These are phyloP conservation scores for Phytopythium sindhum DNA, from an alignment of 352 stramenopile genomes.

Conservation along the genomic window DNA sequence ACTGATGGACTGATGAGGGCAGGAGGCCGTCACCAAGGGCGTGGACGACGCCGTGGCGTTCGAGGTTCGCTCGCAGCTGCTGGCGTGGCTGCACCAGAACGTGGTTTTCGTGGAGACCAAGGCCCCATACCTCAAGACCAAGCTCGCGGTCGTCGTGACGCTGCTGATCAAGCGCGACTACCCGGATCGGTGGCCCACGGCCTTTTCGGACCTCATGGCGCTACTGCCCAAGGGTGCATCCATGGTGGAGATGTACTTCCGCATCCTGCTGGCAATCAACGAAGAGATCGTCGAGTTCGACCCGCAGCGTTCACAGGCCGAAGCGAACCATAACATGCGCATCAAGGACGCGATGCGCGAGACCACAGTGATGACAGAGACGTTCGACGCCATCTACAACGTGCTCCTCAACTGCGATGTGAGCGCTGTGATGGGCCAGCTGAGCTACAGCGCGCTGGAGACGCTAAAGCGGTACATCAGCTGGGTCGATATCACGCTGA, in stretches of 20 bases:
- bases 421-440: conserved; percentile 61
- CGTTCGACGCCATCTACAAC: conserved; percentile 81
- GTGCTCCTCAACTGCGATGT: conserved; percentile 70
- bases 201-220: conserved; percentile 82
- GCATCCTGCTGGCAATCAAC: conserved; percentile 86
- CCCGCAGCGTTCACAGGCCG: conserved; percentile 47
- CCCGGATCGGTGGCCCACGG: conserved; percentile 76
- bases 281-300: conserved; percentile 91
- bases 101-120: conserved; percentile 55
- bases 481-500: conserved; percentile 82
- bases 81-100: conserved; percentile 63
- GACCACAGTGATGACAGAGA: conserved; percentile 66
- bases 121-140: conserved; percentile 82
- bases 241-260: conserved; percentile 90
- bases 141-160: conserved; percentile 77
- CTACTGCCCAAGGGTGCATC: conserved; percentile 66
- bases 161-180: conserved; percentile 89
- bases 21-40: conserved; percentile 47
- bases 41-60: conserved; percentile 40
- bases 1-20: not conserved
- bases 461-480: conserved; percentile 84
- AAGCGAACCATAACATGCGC: conserved; percentile 72
- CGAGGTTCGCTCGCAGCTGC: conserved; percentile 49
- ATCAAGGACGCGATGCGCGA: conserved; percentile 89
- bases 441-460: conserved; percentile 69